Conservation (phyloP, 306 rosid genomes). For the Gynostemma pentaphyllum region DNA sequence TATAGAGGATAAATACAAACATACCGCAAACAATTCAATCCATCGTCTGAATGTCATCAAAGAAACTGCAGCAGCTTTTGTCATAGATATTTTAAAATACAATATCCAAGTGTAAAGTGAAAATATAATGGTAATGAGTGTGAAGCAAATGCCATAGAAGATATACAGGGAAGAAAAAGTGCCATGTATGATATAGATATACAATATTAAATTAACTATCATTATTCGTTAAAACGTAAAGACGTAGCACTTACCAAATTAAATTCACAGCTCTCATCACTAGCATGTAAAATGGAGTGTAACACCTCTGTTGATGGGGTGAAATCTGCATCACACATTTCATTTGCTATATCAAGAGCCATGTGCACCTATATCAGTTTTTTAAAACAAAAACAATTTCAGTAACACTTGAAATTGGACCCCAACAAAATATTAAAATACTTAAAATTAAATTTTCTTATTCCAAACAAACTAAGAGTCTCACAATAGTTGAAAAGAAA, state of each 20-base stretch:
- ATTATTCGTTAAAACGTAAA: neutral
- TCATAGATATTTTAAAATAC: neutral
- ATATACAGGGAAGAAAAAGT: neutral
- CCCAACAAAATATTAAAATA: neutral
- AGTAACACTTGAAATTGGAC: neutral
- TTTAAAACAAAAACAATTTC: slow-evolving; percentile 4
- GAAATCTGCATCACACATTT: slow-evolving; percentile 54
- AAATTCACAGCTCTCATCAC: slow-evolving; percentile 41
- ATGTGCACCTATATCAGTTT: slow-evolving; percentile 37
- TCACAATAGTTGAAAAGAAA: neutral
- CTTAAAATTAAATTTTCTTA: neutral
- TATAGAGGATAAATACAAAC: neutral
- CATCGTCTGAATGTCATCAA: neutral
- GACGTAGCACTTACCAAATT: slow-evolving; percentile 44
- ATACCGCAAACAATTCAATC: neutral
- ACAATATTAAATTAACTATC: neutral
- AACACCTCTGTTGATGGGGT: slow-evolving; percentile 28
- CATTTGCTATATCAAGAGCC: slow-evolving; percentile 58
- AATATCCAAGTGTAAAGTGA: neutral
- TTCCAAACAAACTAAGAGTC: neutral
- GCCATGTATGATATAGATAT: neutral
- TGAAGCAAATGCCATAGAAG: neutral
- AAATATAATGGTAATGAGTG: neutral
- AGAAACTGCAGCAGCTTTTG: neutral
- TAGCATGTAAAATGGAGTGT: slow-evolving; percentile 39